A percentile compares a stretch with the other conserved stretches of the same genome.
Conservation (phyloP, 257 asterid species). For the Leptodermis oblonga region DNA sequence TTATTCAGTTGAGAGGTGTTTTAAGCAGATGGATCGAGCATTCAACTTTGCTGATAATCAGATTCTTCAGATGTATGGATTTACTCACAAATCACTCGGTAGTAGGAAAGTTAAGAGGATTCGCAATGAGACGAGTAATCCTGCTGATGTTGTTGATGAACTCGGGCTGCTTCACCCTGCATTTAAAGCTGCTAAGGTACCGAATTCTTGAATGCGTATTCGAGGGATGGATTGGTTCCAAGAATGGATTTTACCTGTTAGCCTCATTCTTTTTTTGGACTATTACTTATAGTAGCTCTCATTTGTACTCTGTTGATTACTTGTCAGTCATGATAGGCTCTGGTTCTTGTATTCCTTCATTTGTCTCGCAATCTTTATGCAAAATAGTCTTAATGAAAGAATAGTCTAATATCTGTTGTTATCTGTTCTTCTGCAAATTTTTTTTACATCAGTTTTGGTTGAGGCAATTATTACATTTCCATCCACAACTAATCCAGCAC, state of each 20-base stretch:
- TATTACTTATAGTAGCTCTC: slow-evolving; percentile 25
- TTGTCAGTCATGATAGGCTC: slow-evolving; percentile 23
- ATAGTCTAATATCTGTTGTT: slow-evolving; percentile 11
- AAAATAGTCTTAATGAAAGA: slow-evolving; percentile 26
- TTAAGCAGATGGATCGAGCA: slow-evolving; percentile 94
- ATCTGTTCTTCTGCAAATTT: slow-evolving; percentile 14
- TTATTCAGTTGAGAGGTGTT: slow-evolving; percentile 84
- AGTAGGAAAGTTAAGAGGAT: slow-evolving; percentile 63
- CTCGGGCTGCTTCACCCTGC: slow-evolving; percentile 75
- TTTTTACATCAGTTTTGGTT: neutral
- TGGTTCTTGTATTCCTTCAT: slow-evolving; percentile 36
- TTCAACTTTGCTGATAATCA: slow-evolving; percentile 80
- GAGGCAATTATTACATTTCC: neutral
- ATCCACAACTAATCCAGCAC: neutral
- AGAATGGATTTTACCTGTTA: slow-evolving; percentile 6
- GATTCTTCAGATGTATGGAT: slow-evolving; percentile 83
- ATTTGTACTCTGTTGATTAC: slow-evolving; percentile 23
- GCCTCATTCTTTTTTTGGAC: slow-evolving; percentile 10
- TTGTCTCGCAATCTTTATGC: slow-evolving; percentile 27
- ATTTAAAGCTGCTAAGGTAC: slow-evolving; percentile 53
- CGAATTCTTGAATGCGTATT: slow-evolving; percentile 23
- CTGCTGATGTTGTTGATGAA: slow-evolving; percentile 60
- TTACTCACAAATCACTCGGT: slow-evolving; percentile 54
- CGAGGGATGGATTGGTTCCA: slow-evolving; percentile 21
- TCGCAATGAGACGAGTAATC: slow-evolving; percentile 65